phyloP scores from a whole-genome alignment of 2,329 filamentous ascomycete genomes.

The Sporothrix mexicana region DNA sequence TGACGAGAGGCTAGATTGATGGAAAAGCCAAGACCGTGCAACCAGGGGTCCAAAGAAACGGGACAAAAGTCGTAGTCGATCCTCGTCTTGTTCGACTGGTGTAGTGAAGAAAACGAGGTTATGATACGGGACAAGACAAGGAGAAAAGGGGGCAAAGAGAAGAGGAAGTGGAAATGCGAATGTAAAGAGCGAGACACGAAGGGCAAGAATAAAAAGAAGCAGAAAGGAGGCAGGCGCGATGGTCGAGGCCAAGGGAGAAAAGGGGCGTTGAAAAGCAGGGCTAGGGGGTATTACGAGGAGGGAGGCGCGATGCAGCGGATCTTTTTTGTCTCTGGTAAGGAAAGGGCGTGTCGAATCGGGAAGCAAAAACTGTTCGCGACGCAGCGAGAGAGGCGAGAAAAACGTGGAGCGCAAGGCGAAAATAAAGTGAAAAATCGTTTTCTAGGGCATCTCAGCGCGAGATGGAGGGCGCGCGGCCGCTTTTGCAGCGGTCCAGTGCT shows the following conservation, averaged over 20 bases:
- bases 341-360: conserved; percentile 11
- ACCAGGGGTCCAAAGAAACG: conserved; percentile 25
- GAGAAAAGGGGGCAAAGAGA: background rate
- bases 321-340: conserved; percentile 10
- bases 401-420: background rate
- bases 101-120: background rate
- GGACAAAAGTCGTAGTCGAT: conserved; percentile 11
- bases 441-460: background rate
- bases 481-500: conserved; percentile 12
- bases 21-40: conserved; percentile 28
- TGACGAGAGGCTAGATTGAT: conserved; percentile 16
- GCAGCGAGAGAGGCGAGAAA: background rate
- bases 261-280: conserved; percentile 27
- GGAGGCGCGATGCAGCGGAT: conserved; percentile 21
- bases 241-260: conserved; percentile 16
- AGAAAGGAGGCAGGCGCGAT: conserved; percentile 7
- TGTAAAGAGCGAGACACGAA: background rate
- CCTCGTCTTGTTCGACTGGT: background rate
- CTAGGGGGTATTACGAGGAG: conserved; percentile 26
- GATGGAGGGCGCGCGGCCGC: conserved; percentile 1
- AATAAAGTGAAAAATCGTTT: background rate
- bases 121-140: background rate
- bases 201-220: conserved; percentile 3
- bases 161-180: conserved; percentile 3
- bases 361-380: conserved; percentile 12